Percentiles rank a stretch among this genome's conserved stretches.
These are phyloP conservation scores for Claviceps sp. DNA, from an alignment of 2,329 filamentous ascomycete species.

Conservation along the genomic window DNA sequence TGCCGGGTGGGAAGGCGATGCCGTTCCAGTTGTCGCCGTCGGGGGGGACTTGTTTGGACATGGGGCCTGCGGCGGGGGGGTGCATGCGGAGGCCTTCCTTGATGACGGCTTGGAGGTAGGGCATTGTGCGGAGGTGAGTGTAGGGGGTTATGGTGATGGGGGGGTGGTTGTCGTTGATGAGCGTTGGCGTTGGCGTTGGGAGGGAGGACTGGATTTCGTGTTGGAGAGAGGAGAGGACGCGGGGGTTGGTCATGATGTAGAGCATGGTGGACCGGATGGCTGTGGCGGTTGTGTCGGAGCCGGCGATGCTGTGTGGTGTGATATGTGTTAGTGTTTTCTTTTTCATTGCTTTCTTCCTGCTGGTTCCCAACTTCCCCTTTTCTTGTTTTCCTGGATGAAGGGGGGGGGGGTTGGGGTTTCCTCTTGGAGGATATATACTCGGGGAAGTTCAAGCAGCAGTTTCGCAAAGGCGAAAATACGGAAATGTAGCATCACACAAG, in stretches of 20 bases:
- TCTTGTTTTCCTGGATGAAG: background rate
- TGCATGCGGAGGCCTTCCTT: constrained; percentile 30
- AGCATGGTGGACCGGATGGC: constrained; percentile 39
- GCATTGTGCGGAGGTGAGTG: constrained; percentile 20
- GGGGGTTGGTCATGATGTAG: constrained; percentile 34
- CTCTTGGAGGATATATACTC: no score
- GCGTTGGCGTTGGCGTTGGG: background rate
- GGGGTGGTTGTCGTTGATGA: background rate
- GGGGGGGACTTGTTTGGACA: constrained; percentile 3
- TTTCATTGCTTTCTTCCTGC: background rate
- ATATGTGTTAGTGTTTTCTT: background rate
- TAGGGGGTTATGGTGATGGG: constrained; percentile 15
- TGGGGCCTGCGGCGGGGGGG: constrained; percentile 18
- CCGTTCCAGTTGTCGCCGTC: constrained; percentile 4
- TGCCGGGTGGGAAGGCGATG: constrained; percentile 18
- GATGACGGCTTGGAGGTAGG: constrained; percentile 35
- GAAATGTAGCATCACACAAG: no score
- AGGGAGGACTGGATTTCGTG: constrained; percentile 8
- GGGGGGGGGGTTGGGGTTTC: no score
- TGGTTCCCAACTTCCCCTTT: background rate
- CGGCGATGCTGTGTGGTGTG: constrained; percentile 15
- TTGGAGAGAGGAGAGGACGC: constrained; percentile 31
- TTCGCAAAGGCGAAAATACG: no score
- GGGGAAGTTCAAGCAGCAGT: no score
- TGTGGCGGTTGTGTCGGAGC: constrained; percentile 44